A percentile compares a stretch with the other conserved stretches of the same genome.
These are phyloP conservation scores for Malus hybrid DNA, from an alignment of 331 rosid species.

Conservation along the genomic window DNA sequence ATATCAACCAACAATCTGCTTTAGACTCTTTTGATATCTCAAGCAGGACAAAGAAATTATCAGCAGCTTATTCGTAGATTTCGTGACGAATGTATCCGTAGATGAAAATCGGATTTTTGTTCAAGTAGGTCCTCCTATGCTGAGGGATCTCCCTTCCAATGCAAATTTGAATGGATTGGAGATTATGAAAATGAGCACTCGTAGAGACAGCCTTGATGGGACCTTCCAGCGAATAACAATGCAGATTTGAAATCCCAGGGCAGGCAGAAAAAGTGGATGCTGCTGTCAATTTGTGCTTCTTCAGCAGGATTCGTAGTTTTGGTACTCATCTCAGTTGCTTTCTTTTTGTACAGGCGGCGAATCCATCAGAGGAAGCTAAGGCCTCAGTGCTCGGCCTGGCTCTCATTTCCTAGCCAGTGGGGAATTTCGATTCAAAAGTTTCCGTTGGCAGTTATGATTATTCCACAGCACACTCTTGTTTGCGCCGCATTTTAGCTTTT, in stretches of 20 bases:
- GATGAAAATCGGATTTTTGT: conserved; percentile 24
- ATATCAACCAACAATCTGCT: conserved; percentile 28
- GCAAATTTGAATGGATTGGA: conserved; percentile 52
- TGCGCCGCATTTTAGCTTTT: conserved; percentile 23
- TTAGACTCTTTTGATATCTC: conserved; percentile 24
- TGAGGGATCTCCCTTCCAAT: conserved; percentile 24
- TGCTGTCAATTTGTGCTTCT: conserved; percentile 10
- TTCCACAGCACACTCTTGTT: conserved; percentile 25
- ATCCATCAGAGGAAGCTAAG: conserved; percentile 16
- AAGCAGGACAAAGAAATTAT: conserved; percentile 24
- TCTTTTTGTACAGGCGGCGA: conserved; percentile 6
- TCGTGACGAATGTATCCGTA: conserved; percentile 16
- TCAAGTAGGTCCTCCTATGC: conserved; percentile 34
- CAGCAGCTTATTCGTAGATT: conserved; percentile 28
- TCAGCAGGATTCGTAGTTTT: conserved; percentile 18
- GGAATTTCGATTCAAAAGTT: conserved; percentile 31
- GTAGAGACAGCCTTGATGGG: conserved; percentile 23
- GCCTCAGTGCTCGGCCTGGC: conserved; percentile 13
- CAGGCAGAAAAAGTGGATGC: conserved; percentile 13
- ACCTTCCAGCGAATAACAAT: conserved; percentile 9
- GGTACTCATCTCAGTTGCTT: conserved; percentile 5
- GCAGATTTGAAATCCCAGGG: background rate
- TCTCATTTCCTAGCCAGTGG: conserved; percentile 25
- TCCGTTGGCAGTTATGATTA: conserved; percentile 31
- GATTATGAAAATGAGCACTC: conserved; percentile 38